These are phyloP conservation scores for Obelidium mucronatum DNA, from an alignment of 192 early-diverging fungal genomes.

Conservation along the genomic window DNA sequence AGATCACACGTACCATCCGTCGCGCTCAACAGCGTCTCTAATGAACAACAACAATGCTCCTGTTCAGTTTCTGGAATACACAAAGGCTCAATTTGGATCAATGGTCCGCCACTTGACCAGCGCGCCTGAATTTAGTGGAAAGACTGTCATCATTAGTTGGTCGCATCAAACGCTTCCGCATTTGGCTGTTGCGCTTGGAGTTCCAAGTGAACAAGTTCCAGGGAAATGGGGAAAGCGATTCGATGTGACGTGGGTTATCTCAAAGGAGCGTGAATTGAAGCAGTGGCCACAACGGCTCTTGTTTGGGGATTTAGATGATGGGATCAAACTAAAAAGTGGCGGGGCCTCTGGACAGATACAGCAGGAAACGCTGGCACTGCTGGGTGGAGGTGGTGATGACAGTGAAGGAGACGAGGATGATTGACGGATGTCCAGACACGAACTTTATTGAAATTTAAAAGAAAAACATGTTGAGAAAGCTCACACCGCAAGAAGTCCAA, in stretches of 20 bases:
- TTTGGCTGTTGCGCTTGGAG: slow-evolving; percentile 46
- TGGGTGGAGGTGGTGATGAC: not conserved
- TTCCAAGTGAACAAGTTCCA: slow-evolving; percentile 36
- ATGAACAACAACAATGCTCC: not conserved
- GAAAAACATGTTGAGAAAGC: too few species aligned
- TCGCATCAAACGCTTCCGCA: slow-evolving; percentile 57
- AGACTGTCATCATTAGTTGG: slow-evolving; percentile 55
- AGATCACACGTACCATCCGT: not conserved
- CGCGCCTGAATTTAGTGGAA: slow-evolving; percentile 27
- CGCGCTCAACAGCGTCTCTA: not conserved
- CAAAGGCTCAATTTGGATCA: slow-evolving; percentile 35
- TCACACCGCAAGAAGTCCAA: too few species aligned
- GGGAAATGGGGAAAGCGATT: slow-evolving; percentile 59
- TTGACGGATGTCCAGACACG: too few species aligned
- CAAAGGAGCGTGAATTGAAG: not conserved
- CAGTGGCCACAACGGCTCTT: slow-evolving; percentile 49
- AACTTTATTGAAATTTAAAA: too few species aligned
- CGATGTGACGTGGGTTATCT: slow-evolving; percentile 59
- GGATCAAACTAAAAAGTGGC: slow-evolving; percentile 22
- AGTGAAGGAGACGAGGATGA: not conserved
- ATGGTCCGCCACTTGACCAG: slow-evolving; percentile 23
- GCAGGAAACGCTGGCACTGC: not conserved
- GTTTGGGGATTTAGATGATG: slow-evolving; percentile 48
- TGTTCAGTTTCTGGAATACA: slow-evolving; percentile 32
- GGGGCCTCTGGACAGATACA: not conserved